Evolutionary conservation across 1,139 yeast genomes (phyloP).

Genomic region (Yamadazyma membranifaciens): DNA sequence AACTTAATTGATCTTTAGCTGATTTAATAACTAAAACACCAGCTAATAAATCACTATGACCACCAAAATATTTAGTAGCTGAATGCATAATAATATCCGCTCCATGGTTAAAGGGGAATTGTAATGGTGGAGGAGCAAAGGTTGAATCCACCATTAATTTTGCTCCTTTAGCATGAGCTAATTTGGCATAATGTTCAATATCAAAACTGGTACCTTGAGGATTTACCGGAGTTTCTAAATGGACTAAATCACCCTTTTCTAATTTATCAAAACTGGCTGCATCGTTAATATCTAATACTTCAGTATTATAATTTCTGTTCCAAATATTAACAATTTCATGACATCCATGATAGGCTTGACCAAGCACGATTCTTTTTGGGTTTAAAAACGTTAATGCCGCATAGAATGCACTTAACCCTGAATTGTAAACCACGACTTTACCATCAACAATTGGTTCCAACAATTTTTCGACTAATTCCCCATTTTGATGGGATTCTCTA

Average conservation of each 20-base stretch:
- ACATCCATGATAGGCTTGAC: slow-evolving; percentile 84
- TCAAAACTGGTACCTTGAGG: slow-evolving; percentile 76
- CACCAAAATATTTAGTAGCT: slow-evolving; percentile 89
- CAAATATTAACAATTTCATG: slow-evolving; percentile 66
- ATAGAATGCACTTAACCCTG: slow-evolving; percentile 79
- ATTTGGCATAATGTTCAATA: slow-evolving; percentile 47
- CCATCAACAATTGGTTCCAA: slow-evolving; percentile 58
- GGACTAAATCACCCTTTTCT: slow-evolving; percentile 71
- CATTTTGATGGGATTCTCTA: slow-evolving; percentile 70
- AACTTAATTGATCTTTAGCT: slow-evolving; percentile 36
- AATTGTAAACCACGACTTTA: slow-evolving; percentile 64
- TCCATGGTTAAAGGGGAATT: slow-evolving; percentile 74
- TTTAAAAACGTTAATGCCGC: slow-evolving; percentile 70
- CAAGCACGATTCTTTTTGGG: slow-evolving; percentile 75
- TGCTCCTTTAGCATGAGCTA: slow-evolving; percentile 61
- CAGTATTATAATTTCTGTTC: slow-evolving; percentile 57
- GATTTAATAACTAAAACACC: slow-evolving; percentile 72
- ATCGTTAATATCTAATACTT: slow-evolving; percentile 39
- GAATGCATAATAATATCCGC: slow-evolving; percentile 87
- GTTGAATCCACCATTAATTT: slow-evolving; percentile 76
- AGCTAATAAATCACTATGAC: slow-evolving; percentile 88
- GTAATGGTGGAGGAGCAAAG: slow-evolving; percentile 91
- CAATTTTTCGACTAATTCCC: slow-evolving; percentile 63
- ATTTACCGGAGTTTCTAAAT: slow-evolving; percentile 85
- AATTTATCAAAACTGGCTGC: slow-evolving; percentile 50